phyloP scores from a whole-genome alignment of 2,329 filamentous ascomycete species.

The Ambrosiella beaveri region DNA sequence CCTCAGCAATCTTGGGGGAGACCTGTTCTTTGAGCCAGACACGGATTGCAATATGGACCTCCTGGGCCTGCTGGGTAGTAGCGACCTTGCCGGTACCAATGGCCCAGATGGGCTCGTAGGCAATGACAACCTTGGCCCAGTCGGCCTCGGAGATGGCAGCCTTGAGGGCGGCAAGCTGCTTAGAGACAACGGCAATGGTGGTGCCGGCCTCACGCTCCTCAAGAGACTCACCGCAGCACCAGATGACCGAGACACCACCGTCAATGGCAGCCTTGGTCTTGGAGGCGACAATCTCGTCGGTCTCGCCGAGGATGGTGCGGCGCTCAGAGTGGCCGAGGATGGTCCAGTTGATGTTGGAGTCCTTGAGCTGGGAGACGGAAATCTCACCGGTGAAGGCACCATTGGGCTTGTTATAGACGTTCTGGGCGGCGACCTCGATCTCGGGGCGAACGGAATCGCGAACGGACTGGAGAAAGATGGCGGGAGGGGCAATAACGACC shows the following conservation, averaged over 20 bases:
- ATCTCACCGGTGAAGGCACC: slow-evolving; percentile 97
- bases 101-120: slow-evolving; percentile 98
- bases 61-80: slow-evolving; percentile 76
- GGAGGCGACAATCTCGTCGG: slow-evolving; percentile 66
- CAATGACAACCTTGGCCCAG: slow-evolving; percentile 89
- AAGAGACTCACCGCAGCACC: slow-evolving; percentile 92
- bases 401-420: slow-evolving; percentile 93
- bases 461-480: slow-evolving; percentile 77
- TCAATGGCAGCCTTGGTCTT: slow-evolving; percentile 92
- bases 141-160: slow-evolving; percentile 45
- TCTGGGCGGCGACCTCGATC: slow-evolving; percentile 82
- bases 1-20: slow-evolving; percentile 55
- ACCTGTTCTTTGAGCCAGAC: slow-evolving; percentile 72
- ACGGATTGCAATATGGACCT: slow-evolving; percentile 83
- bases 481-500: slow-evolving; percentile 83
- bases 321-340: slow-evolving; percentile 93
- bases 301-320: slow-evolving; percentile 74
- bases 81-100: slow-evolving; percentile 89
- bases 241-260: slow-evolving; percentile 75
- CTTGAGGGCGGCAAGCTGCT: slow-evolving; percentile 71
- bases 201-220: slow-evolving; percentile 75
- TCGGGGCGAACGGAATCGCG: slow-evolving; percentile 59
- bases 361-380: slow-evolving; percentile 77
- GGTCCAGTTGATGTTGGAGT: slow-evolving; percentile 74
- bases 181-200: slow-evolving; percentile 73